Evolutionary conservation across 495 filamentous ascomycete species (phyloP).

Genomic region (Zalerion maritima): DNA sequence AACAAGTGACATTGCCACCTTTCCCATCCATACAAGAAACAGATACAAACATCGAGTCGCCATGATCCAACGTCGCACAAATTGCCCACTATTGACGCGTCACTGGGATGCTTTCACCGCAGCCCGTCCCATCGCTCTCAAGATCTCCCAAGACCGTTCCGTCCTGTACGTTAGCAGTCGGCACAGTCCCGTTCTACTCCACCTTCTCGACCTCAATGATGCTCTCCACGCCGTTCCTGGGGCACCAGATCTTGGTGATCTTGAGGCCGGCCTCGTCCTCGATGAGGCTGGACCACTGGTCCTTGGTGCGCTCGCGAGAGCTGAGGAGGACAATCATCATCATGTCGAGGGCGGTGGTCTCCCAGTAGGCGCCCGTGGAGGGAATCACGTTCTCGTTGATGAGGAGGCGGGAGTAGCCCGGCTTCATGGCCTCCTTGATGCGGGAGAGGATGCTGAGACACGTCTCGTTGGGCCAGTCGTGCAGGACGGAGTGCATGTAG

Average conservation of each 20-base stretch:
- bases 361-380: slow-evolving; percentile 24
- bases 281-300: slow-evolving; percentile 16
- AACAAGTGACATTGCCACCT: too few species aligned
- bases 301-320: slow-evolving; percentile 20
- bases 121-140: too few species aligned
- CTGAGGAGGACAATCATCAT: slow-evolving; percentile 19
- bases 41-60: too few species aligned
- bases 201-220: slow-evolving; percentile 32
- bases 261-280: slow-evolving; percentile 22
- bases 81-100: too few species aligned
- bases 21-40: too few species aligned
- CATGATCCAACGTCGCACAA: too few species aligned
- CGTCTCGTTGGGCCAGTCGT: slow-evolving; percentile 33
- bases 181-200: too few species aligned
- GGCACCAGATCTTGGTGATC: slow-evolving; percentile 25
- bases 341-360: slow-evolving; percentile 25
- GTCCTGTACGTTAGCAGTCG: too few species aligned
- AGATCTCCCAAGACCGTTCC: too few species aligned
- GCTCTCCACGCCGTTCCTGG: slow-evolving; percentile 21
- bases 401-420: slow-evolving; percentile 33
- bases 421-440: slow-evolving; percentile 27
- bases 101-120: too few species aligned
- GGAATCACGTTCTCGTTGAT: slow-evolving; percentile 40
- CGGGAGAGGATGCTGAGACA: slow-evolving; percentile 23
- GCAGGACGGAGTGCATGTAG: slow-evolving; percentile 30